Evolutionary conservation across 495 filamentous ascomycete genomes (phyloP), one percentile per base, ranked within the genome.

Genomic region (Neurospora tetraspora): DNA sequence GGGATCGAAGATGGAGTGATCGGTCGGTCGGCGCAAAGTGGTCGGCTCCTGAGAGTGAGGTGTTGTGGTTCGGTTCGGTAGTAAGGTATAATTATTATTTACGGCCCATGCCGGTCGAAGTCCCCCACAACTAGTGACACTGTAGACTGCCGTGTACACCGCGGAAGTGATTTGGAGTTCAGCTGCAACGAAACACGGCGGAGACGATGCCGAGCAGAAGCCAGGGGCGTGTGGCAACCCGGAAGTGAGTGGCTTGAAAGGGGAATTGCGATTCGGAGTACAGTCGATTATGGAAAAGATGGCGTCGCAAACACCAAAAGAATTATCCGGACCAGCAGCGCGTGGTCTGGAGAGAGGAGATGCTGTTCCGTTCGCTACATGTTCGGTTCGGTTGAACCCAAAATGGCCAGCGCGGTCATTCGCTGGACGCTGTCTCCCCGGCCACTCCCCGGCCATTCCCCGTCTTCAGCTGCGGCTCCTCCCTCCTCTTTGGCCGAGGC

Each of bases 401-500:
- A 65, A 65, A 65, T 65, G 27, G 27, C 27, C 53, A 65, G 53
- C 27, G 27, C 53, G 53, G 53, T 65, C 53, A 34, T 65, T 65
- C 53, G 53, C 53, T 34, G 27, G 53, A 34, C 53, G 23, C 53
- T 9, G 53, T 65, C 27, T 65, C 14, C 53, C 45, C 20, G n/a
- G 45, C 45, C 53, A 61, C 27, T 61, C 47, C 47, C 53, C 53
- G 53, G 23, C 53, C 53, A 61, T 61, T 61, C 53, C 53, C 53
- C 53, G 53, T 61, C 53, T 61, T 61, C 23, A 61, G 53, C 53
- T 61, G 16, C 53, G 53, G 39, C 69, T 71, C 71, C 73, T 71
- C 71, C 71, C 71, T 70, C 73, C 7, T 39, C 69, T 76, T 78
- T 74, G 42, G 73, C 76, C 76, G 76, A 75, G 77, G 77, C 75